Percentiles rank a stretch among this genome's conserved stretches.
Conservation (phyloP, 2,329 filamentous ascomycete genomes). For the Aspergillus neoniger region DNA sequence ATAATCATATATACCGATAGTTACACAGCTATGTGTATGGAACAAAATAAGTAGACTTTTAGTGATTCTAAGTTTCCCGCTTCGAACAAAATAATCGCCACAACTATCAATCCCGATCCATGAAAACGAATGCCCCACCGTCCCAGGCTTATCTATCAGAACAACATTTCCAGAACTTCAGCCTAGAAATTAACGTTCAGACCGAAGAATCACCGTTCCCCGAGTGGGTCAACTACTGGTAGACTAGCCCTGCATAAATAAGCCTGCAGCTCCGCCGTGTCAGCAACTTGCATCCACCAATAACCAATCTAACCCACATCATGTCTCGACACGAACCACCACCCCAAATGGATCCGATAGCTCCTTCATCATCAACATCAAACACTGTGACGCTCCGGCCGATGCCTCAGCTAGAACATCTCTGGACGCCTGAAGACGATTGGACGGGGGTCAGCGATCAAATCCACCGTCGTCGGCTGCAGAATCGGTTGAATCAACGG, state of each 20-base stretch:
- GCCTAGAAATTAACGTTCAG: too few species aligned
- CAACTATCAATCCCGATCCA: too few species aligned
- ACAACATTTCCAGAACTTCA: too few species aligned
- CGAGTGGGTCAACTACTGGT: slow-evolving; percentile 1
- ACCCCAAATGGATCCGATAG: too few species aligned
- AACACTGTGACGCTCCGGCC: not conserved
- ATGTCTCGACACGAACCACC: not conserved
- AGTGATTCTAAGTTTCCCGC: too few species aligned
- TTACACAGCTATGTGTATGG: too few species aligned
- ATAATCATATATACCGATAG: too few species aligned
- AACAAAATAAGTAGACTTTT: too few species aligned
- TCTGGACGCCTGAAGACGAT: slow-evolving; percentile 21
- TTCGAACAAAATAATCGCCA: too few species aligned
- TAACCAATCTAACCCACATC: not conserved
- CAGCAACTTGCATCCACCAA: slow-evolving; percentile 8
- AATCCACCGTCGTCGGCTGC: slow-evolving; percentile 26
- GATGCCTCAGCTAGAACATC: slow-evolving; percentile 21
- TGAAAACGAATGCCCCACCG: too few species aligned
- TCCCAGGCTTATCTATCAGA: too few species aligned
- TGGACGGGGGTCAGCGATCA: slow-evolving; percentile 30
- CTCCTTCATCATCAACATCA: not conserved
- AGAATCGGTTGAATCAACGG: slow-evolving; percentile 33
- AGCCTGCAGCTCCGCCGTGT: slow-evolving; percentile 1
- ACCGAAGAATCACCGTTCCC: not conserved
- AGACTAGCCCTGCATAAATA: slow-evolving; percentile 5